Conservation (phyloP, 2,329 filamentous ascomycete species). For the Fusarium papillatum region DNA sequence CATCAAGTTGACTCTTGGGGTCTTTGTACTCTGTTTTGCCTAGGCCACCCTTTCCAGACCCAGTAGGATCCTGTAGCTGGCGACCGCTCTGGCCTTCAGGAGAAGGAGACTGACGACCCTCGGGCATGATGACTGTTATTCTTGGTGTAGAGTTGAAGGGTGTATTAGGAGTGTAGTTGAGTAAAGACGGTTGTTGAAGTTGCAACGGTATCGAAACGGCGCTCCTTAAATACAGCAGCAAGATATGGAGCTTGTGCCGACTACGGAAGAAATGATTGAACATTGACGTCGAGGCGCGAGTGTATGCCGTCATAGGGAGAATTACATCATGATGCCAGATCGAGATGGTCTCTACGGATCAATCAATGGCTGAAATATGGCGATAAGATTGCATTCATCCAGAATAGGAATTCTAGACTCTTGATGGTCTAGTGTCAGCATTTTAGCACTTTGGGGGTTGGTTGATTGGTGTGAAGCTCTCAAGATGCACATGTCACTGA, state of each 20-base stretch:
- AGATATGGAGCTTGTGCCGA: background rate
- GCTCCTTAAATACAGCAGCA: conserved; percentile 18
- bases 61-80: conserved; percentile 72
- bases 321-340: conserved; percentile 45
- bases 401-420: background rate
- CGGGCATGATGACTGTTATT: conserved; percentile 70
- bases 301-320: conserved; percentile 44
- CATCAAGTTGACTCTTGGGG: conserved; percentile 65
- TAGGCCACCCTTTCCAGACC: conserved; percentile 69
- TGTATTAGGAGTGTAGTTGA: background rate
- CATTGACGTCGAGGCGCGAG: conserved; percentile 41
- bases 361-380: background rate
- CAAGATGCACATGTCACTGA: background rate
- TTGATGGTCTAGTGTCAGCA: background rate
- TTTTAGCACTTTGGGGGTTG: conserved; percentile 15
- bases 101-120: conserved; percentile 83
- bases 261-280: conserved; percentile 29
- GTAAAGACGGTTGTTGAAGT: conserved; percentile 1
- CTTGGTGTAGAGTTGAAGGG: conserved; percentile 2
- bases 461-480: conserved; percentile 19
- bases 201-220: background rate
- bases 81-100: conserved; percentile 76
- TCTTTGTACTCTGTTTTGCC: conserved; percentile 63
- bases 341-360: conserved; percentile 25
- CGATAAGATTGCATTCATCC: background rate